Conservation (phyloP, 2,329 filamentous ascomycete species). For the Fusarium odoratissimum region DNA sequence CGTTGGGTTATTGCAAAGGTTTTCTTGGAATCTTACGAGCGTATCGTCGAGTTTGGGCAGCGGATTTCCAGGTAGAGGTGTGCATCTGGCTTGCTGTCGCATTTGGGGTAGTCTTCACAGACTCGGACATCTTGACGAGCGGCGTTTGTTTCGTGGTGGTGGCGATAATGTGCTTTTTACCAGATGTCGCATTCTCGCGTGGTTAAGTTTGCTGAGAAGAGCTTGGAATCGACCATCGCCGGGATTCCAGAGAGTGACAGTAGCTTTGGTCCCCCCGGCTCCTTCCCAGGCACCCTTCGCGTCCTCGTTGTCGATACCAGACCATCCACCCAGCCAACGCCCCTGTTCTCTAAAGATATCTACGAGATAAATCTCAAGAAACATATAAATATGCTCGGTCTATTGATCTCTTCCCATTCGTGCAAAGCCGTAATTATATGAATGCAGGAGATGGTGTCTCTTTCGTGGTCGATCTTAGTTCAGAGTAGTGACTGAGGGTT, state of each 20-base stretch:
- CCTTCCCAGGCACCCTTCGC: background rate
- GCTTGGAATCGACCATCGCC: fast-evolving
- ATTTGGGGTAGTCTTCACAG: background rate
- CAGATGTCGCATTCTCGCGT: fast-evolving
- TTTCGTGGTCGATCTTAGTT: background rate
- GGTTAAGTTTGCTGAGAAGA: fast-evolving
- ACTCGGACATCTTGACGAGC: no score
- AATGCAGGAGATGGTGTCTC: fast-evolving
- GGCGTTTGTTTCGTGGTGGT: background rate
- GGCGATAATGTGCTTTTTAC: fast-evolving
- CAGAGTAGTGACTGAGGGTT: no score
- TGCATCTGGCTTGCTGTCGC: background rate
- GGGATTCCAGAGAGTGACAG: background rate
- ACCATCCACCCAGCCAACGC: fast-evolving
- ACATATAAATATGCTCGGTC: fast-evolving
- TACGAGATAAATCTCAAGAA: fast-evolving
- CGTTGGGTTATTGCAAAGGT: fast-evolving
- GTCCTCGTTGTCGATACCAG: background rate
- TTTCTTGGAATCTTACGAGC: fast-evolving
- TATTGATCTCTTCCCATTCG: fast-evolving
- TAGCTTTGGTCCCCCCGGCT: no score
- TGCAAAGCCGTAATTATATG: fast-evolving
- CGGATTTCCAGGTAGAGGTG: fast-evolving
- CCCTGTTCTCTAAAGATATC: fast-evolving
- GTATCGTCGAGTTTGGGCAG: fast-evolving